Percentiles rank a stretch among this genome's conserved stretches.
phyloP scores from a whole-genome alignment of 2,329 filamentous ascomycete species.

The Ophiocordyceps camponoti-rufipedis region DNA sequence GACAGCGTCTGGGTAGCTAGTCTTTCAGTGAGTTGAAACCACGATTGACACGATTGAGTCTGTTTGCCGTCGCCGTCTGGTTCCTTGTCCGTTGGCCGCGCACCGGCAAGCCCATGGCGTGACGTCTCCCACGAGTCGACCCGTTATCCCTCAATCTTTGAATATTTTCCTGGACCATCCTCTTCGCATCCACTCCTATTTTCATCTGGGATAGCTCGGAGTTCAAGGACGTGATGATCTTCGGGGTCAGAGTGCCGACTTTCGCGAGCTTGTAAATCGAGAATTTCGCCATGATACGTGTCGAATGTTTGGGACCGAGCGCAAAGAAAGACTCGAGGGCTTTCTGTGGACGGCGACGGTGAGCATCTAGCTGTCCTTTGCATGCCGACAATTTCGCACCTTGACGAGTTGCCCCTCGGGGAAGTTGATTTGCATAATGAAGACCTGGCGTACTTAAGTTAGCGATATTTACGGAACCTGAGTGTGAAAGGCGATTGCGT shows the following conservation, averaged over 20 bases:
- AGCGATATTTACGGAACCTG: not conserved
- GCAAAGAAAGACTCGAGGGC: constrained; percentile 75
- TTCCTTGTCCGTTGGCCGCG: constrained; percentile 76
- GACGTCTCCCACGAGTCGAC: constrained; percentile 69
- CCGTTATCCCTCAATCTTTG: constrained; percentile 76
- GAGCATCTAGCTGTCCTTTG: not conserved
- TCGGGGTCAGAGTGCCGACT: constrained; percentile 54
- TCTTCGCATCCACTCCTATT: constrained; percentile 74
- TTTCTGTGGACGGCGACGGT: constrained; percentile 26
- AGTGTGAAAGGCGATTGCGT: not conserved
- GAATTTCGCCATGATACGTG: constrained; percentile 70
- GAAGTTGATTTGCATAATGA: constrained; percentile 79
- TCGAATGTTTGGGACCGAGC: constrained; percentile 51
- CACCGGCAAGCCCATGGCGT: constrained; percentile 84
- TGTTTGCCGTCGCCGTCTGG: constrained; percentile 44
- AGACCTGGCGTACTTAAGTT: constrained; percentile 34
- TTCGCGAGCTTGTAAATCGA: constrained; percentile 72
- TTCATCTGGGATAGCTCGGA: constrained; percentile 81
- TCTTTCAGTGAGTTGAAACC: constrained; percentile 1
- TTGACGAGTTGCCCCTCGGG: constrained; percentile 66
- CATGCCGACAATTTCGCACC: constrained; percentile 28
- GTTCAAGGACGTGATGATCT: constrained; percentile 65
- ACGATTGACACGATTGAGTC: constrained; percentile 38
- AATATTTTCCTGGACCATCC: constrained; percentile 71
- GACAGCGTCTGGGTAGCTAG: not conserved